These are phyloP conservation scores for Lolium rigidum DNA, from an alignment of 176 grass and related monocot genomes.

Conservation along the genomic window DNA sequence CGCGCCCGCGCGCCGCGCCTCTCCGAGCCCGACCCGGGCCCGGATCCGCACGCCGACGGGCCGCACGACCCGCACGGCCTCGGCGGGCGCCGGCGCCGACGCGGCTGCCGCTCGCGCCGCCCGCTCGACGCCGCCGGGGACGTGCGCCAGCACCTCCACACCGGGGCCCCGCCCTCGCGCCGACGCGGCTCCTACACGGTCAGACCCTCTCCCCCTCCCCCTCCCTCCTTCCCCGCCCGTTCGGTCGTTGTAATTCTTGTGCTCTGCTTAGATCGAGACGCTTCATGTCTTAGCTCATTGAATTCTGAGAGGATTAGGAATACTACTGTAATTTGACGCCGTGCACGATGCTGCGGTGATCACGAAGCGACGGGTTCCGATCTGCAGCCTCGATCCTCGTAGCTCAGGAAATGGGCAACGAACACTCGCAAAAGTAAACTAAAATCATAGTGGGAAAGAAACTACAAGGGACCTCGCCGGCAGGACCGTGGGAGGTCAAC, in stretches of 20 bases:
- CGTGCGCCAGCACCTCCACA: constrained; percentile 44
- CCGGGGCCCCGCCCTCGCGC: constrained; percentile 39
- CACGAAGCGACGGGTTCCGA: neutral
- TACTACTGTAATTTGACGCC: neutral
- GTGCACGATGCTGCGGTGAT: neutral
- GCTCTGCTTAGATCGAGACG: neutral
- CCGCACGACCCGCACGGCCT: constrained; percentile 49
- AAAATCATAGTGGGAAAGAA: neutral
- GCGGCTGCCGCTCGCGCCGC: constrained; percentile 48
- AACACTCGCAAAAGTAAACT: neutral
- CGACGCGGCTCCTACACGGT: constrained; percentile 56
- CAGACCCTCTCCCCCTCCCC: neutral
- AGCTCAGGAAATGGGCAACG: neutral
- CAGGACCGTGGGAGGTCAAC: neutral
- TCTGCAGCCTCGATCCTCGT: neutral
- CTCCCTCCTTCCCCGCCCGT: neutral
- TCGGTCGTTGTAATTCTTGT: neutral
- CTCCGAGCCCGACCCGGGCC: constrained; percentile 38
- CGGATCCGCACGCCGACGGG: constrained; percentile 43
- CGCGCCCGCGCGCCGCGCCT: constrained; percentile 67
- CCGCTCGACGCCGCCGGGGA: constrained; percentile 51
- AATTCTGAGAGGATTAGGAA: neutral
- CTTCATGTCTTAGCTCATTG: neutral
- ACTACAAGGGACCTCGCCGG: too few relatives aligned
- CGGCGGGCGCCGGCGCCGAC: constrained; percentile 33